These are phyloP conservation scores for Leccinum fallax DNA, from an alignment of 1,284 basidiomycete genomes.

Conservation along the genomic window DNA sequence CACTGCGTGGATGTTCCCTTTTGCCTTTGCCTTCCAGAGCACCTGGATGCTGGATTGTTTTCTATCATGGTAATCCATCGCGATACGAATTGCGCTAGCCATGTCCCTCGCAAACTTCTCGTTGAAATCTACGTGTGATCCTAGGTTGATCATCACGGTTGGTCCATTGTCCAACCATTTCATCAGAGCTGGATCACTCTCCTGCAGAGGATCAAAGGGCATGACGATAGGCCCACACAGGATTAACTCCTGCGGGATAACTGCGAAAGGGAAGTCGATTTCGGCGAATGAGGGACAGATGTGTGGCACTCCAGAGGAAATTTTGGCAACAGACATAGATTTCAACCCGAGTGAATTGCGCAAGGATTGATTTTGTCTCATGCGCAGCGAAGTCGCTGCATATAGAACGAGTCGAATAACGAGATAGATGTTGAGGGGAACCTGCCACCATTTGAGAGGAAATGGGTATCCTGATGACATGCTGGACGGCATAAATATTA, in stretches of 20 bases:
- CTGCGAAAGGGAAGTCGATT: neutral
- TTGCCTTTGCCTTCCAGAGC: slow-evolving; percentile 11
- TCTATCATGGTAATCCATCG: slow-evolving; percentile 8
- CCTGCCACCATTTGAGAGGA: slow-evolving; percentile 16
- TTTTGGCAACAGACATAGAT: neutral
- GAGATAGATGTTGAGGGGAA: slow-evolving; percentile 15
- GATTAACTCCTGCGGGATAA: slow-evolving; percentile 4
- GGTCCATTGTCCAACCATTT: slow-evolving; percentile 18
- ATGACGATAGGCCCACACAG: slow-evolving; percentile 13
- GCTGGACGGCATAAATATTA: slow-evolving; percentile 1
- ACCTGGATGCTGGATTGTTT: slow-evolving; percentile 1
- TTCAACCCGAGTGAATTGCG: slow-evolving; percentile 9
- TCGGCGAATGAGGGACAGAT: slow-evolving; percentile 8
- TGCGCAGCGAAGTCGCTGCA: neutral
- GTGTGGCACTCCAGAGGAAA: slow-evolving; percentile 1
- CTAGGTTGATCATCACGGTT: slow-evolving; percentile 13
- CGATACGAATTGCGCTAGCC: slow-evolving; percentile 6
- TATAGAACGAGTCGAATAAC: neutral
- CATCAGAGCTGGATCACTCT: slow-evolving; percentile 11
- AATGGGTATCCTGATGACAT: slow-evolving; percentile 4
- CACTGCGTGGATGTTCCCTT: neutral
- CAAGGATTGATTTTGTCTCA: neutral
- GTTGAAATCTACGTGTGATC: neutral
- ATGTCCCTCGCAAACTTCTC: slow-evolving; percentile 6
- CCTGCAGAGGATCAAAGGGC: slow-evolving; percentile 11